Conservation (phyloP, 441 rosid genomes). For the Adansonia grandidieri region DNA sequence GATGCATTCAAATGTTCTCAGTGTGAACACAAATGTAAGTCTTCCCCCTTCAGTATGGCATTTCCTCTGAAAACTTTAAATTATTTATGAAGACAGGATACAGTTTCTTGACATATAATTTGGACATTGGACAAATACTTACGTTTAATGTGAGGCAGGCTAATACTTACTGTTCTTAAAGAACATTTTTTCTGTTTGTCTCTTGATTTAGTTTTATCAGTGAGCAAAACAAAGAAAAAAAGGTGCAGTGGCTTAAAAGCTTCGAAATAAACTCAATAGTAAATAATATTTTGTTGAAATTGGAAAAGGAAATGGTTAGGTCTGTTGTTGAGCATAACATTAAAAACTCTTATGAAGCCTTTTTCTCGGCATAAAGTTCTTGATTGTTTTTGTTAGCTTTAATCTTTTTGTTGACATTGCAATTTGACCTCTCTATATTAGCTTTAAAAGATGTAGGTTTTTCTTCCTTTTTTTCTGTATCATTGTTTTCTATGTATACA, state of each 20-base stretch:
- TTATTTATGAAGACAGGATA: conserved; percentile 19
- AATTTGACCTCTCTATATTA: conserved; percentile 6
- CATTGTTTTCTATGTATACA: background rate
- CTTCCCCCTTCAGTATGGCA: conserved; percentile 23
- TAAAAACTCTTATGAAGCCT: background rate
- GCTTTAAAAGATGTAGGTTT: background rate
- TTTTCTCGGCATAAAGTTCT: background rate
- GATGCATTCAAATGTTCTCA: conserved; percentile 74
- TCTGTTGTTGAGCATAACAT: background rate
- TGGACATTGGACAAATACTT: background rate
- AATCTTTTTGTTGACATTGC: background rate
- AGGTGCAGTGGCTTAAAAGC: background rate
- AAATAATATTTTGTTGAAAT: background rate
- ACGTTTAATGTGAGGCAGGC: background rate
- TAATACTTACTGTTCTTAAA: background rate
- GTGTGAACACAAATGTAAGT: conserved; percentile 91
- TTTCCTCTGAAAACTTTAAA: conserved; percentile 14
- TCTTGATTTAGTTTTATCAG: conserved; percentile 1
- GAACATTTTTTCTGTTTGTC: background rate
- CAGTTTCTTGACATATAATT: conserved; percentile 18
- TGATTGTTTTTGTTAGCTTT: conserved; percentile 2
- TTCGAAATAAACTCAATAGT: background rate
- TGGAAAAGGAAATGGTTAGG: background rate
- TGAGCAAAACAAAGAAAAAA: background rate
- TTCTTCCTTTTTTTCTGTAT: background rate